Evolutionary conservation across 1,284 basidiomycete genomes (phyloP).

Genomic region (Puccinia triticina): DNA sequence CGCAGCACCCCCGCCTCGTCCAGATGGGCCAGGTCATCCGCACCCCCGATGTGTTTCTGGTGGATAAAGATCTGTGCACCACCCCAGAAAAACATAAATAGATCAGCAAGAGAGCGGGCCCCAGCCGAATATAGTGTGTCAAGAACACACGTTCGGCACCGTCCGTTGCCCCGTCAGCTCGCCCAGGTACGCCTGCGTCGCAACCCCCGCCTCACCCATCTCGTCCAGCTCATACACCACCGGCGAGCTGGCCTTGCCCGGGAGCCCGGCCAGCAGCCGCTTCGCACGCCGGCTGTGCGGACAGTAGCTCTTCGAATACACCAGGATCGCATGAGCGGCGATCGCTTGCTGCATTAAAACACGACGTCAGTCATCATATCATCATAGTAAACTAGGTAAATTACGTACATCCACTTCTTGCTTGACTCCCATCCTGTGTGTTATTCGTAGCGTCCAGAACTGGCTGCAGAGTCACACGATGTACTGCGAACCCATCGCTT

Average conservation of each 20-base stretch:
- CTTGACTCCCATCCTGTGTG: too few species aligned
- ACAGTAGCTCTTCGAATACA: constrained; percentile 46
- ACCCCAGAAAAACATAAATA: neutral
- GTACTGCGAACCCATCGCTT: too few species aligned
- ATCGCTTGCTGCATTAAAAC: constrained; percentile 39
- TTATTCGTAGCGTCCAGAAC: too few species aligned
- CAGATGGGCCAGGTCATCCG: constrained; percentile 13
- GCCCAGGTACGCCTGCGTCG: constrained; percentile 25
- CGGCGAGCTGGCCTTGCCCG: neutral
- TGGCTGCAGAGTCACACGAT: too few species aligned
- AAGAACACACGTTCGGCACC: constrained; percentile 29
- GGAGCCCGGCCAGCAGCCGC: constrained; percentile 1
- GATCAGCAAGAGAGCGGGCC: neutral
- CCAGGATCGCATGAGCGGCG: neutral
- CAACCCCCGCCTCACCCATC: constrained; percentile 10
- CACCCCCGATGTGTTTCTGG: constrained; percentile 41
- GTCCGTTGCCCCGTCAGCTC: constrained; percentile 34
- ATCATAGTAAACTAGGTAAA: too few species aligned
- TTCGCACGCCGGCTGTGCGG: constrained; percentile 32
- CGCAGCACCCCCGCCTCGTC: neutral
- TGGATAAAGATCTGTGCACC: constrained; percentile 39
- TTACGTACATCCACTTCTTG: too few species aligned
- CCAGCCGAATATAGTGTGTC: too few species aligned
- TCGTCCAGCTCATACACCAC: constrained; percentile 27
- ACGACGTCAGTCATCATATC: too few species aligned